phyloP scores from a whole-genome alignment of 441 rosid genomes.

The Erodium texanum region DNA sequence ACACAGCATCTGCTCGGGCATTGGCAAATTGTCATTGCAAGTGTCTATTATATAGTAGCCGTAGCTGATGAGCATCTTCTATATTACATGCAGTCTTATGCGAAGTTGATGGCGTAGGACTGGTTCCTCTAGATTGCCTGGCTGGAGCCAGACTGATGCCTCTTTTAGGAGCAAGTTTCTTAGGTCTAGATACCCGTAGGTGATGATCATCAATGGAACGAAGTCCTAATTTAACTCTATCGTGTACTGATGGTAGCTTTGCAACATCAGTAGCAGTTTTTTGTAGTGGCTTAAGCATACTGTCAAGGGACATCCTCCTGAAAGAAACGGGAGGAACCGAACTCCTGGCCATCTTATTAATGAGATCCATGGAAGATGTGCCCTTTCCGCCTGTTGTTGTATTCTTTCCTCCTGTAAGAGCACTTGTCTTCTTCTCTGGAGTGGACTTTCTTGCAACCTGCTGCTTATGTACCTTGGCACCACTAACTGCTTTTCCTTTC shows the following conservation, averaged over 20 bases:
- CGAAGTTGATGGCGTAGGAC: neutral
- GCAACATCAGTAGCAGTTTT: conserved; percentile 51
- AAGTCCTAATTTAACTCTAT: conserved; percentile 32
- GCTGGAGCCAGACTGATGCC: conserved; percentile 38
- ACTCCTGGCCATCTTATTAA: conserved; percentile 38
- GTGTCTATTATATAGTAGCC: conserved; percentile 66
- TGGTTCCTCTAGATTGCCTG: neutral
- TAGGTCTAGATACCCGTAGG: conserved; percentile 28
- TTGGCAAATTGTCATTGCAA: conserved; percentile 87
- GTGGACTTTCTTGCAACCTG: conserved; percentile 48
- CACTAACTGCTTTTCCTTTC: conserved; percentile 65
- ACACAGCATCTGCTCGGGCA: conserved; percentile 62
- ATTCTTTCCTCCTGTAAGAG: too few species aligned
- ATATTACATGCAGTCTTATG: conserved; percentile 41
- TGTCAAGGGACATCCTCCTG: conserved; percentile 40
- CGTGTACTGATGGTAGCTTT: conserved; percentile 31
- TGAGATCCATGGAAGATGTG: conserved; percentile 56
- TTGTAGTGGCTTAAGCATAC: conserved; percentile 38
- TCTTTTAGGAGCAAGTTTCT: conserved; percentile 40
- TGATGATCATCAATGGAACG: conserved; percentile 41
- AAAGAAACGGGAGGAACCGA: conserved; percentile 24
- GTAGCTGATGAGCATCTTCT: conserved; percentile 84
- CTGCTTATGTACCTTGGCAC: conserved; percentile 59
- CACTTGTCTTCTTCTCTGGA: conserved; percentile 73
- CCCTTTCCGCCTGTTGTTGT: too few species aligned